Percentiles rank a stretch among this genome's conserved stretches.
These are phyloP conservation scores for Vigna reflexopilosa DNA, from an alignment of 306 rosid genomes.

Conservation along the genomic window DNA sequence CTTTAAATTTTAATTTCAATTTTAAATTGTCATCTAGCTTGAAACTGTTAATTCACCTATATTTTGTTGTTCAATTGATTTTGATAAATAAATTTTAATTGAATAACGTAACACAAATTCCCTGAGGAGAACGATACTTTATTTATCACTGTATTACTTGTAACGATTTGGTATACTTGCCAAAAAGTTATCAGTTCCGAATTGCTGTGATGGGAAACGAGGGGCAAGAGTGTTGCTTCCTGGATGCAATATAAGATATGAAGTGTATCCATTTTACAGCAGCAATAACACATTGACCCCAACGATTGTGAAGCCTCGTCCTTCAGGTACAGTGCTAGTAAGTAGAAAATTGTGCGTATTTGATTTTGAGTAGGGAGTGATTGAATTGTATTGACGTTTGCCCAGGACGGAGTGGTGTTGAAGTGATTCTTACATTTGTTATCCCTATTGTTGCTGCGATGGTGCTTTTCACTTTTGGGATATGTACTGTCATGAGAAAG, in stretches of 20 bases:
- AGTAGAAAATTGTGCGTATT: not conserved
- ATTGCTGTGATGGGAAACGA: constrained; percentile 54
- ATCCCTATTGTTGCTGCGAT: constrained; percentile 51
- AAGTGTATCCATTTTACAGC: constrained; percentile 43
- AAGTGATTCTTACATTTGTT: constrained; percentile 46
- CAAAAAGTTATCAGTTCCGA: too few species aligned
- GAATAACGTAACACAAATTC: too few species aligned
- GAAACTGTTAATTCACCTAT: too few species aligned
- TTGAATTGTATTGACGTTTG: not conserved
- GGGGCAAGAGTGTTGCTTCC: constrained; percentile 48
- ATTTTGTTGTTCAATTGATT: too few species aligned
- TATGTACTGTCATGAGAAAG: constrained; percentile 45
- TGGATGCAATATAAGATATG: constrained; percentile 44
- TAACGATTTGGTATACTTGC: too few species aligned
- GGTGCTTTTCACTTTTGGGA: constrained; percentile 50
- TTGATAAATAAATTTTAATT: too few species aligned
- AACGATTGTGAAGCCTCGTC: constrained; percentile 26
- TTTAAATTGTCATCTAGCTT: too few species aligned
- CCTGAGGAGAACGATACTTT: too few species aligned
- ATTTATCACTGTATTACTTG: too few species aligned
- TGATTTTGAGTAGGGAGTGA: not conserved
- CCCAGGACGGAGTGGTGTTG: constrained; percentile 43
- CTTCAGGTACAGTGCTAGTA: constrained; percentile 29
- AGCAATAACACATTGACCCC: constrained; percentile 12
- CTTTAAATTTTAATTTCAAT: too few species aligned